Evolutionary conservation across 2,329 filamentous ascomycete species (phyloP).

Genomic region (Daldinia sp.): DNA sequence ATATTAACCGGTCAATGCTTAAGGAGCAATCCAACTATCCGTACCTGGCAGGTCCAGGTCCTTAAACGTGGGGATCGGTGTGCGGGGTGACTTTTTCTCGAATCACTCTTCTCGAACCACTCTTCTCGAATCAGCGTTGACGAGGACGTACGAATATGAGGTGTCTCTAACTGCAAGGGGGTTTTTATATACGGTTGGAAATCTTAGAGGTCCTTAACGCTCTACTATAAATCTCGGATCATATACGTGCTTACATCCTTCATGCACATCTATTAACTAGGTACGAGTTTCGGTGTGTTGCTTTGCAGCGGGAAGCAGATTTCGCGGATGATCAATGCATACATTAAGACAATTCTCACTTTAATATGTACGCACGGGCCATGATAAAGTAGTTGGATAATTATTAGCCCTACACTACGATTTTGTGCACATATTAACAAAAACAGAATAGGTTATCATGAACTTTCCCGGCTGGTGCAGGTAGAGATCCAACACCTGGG

Average conservation of each 20-base stretch:
- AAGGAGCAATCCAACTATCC: not conserved
- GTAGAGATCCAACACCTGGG: slow-evolving; percentile 10
- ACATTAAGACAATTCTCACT: not conserved
- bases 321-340: slow-evolving; percentile 30
- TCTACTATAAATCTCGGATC: not conserved
- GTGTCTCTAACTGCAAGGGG: not conserved
- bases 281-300: slow-evolving; percentile 23
- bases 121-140: not conserved
- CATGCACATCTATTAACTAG: not conserved
- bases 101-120: not conserved
- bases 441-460: slow-evolving; percentile 16
- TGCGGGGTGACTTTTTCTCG: not conserved
- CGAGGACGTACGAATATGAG: not conserved
- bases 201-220: not conserved
- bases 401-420: not conserved
- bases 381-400: not conserved
- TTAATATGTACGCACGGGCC: slow-evolving; percentile 3
- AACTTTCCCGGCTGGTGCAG: slow-evolving; percentile 21
- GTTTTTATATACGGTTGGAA: not conserved
- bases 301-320: slow-evolving; percentile 29
- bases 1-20: slow-evolving; percentile 9
- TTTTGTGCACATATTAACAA: not conserved
- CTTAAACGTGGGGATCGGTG: not conserved
- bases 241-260: not conserved
- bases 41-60: not conserved